Percentiles rank a stretch among this genome's conserved stretches.
Evolutionary conservation across 2,329 filamentous ascomycete genomes (phyloP).

Genomic region (Amylocarpus encephaloides): DNA sequence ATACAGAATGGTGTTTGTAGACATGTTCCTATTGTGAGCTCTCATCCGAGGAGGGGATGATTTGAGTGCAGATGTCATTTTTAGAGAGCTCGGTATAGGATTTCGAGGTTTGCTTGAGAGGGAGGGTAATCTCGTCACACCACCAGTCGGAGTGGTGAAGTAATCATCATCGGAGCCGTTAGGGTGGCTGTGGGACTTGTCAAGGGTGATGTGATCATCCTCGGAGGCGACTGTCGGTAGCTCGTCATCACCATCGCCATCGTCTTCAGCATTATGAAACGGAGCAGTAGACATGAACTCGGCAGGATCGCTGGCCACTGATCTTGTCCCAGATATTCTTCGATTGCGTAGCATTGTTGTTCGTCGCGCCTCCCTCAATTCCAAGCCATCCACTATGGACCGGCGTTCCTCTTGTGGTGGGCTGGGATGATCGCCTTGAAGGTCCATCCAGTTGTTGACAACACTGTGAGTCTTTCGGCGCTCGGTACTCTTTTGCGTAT

Average conservation of each 20-base stretch:
- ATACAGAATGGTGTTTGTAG: constrained; percentile 78
- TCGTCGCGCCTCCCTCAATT: constrained; percentile 35
- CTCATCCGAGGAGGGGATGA: constrained; percentile 16
- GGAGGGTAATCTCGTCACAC: constrained; percentile 13
- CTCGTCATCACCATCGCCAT: constrained; percentile 71
- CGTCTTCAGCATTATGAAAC: constrained; percentile 15
- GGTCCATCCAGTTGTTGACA: constrained; percentile 87
- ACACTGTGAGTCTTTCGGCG: constrained; percentile 71
- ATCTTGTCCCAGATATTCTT: constrained; percentile 45
- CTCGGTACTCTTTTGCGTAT: constrained; percentile 55
- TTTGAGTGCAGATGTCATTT: constrained; percentile 7
- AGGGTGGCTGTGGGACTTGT: constrained; percentile 32
- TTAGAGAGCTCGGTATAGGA: background rate
- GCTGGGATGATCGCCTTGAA: constrained; percentile 47
- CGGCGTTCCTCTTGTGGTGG: constrained; percentile 56
- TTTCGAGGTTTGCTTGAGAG: constrained; percentile 6
- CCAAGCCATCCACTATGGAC: constrained; percentile 51
- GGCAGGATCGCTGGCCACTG: constrained; percentile 57
- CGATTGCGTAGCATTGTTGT: constrained; percentile 20
- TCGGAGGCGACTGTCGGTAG: constrained; percentile 70
- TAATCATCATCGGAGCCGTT: constrained; percentile 37
- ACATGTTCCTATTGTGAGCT: constrained; percentile 64
- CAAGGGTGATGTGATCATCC: constrained; percentile 48
- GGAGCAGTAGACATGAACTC: constrained; percentile 47
- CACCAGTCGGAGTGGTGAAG: constrained; percentile 46